These are phyloP conservation scores for Salix viminalis DNA, from an alignment of 345 rosid genomes.

Conservation along the genomic window DNA sequence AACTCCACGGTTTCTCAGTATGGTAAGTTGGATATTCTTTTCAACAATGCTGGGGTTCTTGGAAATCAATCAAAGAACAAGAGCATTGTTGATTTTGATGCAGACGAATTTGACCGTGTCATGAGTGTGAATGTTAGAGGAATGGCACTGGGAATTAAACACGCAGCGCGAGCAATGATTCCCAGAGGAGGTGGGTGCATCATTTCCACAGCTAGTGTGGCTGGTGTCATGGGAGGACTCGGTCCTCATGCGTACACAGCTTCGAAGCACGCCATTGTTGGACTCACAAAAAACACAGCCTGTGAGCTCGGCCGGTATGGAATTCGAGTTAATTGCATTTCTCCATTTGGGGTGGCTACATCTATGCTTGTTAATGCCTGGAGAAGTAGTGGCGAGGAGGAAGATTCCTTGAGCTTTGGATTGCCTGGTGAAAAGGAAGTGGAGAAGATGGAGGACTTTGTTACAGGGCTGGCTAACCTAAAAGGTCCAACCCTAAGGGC, in stretches of 20 bases:
- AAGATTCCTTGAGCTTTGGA: conserved; percentile 29
- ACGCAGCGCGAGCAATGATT: conserved; percentile 73
- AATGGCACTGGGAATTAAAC: conserved; percentile 67
- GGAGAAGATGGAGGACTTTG: conserved; percentile 65
- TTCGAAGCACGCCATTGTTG: conserved; percentile 80
- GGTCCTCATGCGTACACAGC: conserved; percentile 90
- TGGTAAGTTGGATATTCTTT: conserved; percentile 54
- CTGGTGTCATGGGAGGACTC: conserved; percentile 76
- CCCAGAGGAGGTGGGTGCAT: conserved; percentile 56
- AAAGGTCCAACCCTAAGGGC: conserved; percentile 54
- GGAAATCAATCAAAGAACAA: conserved; percentile 61
- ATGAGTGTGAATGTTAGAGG: conserved; percentile 74
- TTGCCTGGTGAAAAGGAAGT: conserved; percentile 38
- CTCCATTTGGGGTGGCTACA: conserved; percentile 88
- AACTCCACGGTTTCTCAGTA: conserved; percentile 44
- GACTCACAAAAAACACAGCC: conserved; percentile 72
- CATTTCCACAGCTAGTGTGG: conserved; percentile 74
- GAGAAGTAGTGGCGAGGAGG: conserved; percentile 32
- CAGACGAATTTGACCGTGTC: conserved; percentile 56
- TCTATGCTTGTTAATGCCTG: conserved; percentile 67
- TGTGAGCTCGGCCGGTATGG: conserved; percentile 73
- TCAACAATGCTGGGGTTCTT: conserved; percentile 83
- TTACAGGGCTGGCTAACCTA: conserved; percentile 56
- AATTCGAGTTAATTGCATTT: conserved; percentile 75
- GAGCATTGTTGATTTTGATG: conserved; percentile 64